Evolutionary conservation across 257 asterid species (phyloP).

Genomic region (Nicotiana tomentosiformis): DNA sequence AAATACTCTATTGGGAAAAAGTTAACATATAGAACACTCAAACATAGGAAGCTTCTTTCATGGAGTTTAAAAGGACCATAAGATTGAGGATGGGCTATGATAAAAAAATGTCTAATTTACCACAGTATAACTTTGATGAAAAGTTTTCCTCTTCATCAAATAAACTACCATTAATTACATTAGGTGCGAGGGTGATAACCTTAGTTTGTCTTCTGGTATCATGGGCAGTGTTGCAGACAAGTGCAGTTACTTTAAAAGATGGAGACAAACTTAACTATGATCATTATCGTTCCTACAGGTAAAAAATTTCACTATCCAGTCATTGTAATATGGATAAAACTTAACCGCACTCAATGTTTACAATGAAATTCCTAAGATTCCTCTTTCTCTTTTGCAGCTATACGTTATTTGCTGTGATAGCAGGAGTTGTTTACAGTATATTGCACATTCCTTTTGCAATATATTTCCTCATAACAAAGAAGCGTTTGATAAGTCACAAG

Average conservation of each 20-base stretch:
- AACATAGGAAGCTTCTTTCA: background rate
- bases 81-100: background rate
- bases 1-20: background rate
- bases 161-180: background rate
- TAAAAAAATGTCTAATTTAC: constrained; percentile 1
- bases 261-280: constrained; percentile 4
- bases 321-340: too few relatives aligned
- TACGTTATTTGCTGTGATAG: background rate
- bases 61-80: background rate
- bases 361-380: background rate
- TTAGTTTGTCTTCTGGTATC: background rate
- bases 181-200: background rate
- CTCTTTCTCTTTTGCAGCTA: background rate
- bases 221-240: constrained; percentile 5
- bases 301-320: background rate
- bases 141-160: background rate
- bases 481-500: background rate
- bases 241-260: background rate
- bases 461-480: background rate
- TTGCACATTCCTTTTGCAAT: constrained; percentile 14
- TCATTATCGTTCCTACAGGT: background rate
- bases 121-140: constrained; percentile 1
- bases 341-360: too few relatives aligned
- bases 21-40: background rate
- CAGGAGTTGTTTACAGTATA: background rate